A percentile compares a stretch with the other conserved stretches of the same genome.
Conservation (phyloP, 768 basidiomycete species). For the Xanthoconium purpureum region DNA sequence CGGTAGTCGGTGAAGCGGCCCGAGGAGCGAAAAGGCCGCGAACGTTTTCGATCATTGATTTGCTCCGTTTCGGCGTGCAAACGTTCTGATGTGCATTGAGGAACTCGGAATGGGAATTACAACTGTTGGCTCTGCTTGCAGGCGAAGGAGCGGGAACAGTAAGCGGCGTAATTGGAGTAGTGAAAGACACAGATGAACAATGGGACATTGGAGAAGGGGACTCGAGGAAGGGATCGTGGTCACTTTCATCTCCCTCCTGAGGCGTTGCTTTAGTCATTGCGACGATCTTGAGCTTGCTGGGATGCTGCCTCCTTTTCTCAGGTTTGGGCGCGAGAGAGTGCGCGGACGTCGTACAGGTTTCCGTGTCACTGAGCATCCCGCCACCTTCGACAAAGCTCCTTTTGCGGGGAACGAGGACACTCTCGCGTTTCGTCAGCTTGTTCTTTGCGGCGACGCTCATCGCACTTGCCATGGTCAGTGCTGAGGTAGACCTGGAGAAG, state of each 20-base stretch:
- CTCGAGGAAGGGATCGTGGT: constrained; percentile 20
- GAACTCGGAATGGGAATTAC: constrained; percentile 28
- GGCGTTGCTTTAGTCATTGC: constrained; percentile 18
- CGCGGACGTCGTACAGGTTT: constrained; percentile 3
- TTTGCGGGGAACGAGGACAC: constrained; percentile 61
- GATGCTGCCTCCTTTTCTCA: constrained; percentile 20
- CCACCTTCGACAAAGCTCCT: constrained; percentile 43
- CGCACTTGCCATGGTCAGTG: constrained; percentile 54
- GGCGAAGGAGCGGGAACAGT: constrained; percentile 12
- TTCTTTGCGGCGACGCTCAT: constrained; percentile 54
- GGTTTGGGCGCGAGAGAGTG: constrained; percentile 10
- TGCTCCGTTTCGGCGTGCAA: constrained; percentile 40
- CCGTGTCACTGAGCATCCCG: constrained; percentile 15
- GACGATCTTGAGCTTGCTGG: constrained; percentile 30
- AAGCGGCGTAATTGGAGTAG: constrained; percentile 24
- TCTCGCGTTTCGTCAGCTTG: constrained; percentile 64
- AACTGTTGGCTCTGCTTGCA: constrained; percentile 10
- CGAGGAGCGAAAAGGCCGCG: constrained; percentile 56
- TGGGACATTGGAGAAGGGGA: constrained; percentile 41
- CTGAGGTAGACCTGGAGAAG: constrained; percentile 56
- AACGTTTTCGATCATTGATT: constrained; percentile 62
- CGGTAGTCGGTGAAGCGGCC: constrained; percentile 38
- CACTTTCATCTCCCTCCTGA: constrained; percentile 26
- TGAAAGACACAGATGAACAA: constrained; percentile 34
- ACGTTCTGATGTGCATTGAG: constrained; percentile 21